Base-by-base conservation (phyloP, 2,329 filamentous ascomycete genomes). In the Alternaria metachromatica region DNA sequence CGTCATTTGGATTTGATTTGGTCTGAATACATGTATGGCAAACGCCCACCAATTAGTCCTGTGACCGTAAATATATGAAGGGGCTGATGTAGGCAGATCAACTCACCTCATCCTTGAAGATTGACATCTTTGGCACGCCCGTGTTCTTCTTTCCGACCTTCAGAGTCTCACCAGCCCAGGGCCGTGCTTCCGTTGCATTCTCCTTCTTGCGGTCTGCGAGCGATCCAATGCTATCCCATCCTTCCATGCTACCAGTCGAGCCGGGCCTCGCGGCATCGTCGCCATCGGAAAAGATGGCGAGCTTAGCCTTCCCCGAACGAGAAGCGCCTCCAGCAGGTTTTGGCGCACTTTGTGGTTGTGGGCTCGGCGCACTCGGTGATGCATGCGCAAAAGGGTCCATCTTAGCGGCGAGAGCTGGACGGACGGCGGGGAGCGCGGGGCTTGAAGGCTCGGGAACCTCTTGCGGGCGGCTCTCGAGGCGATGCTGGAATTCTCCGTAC, bases 81-180 rank as follows among this genome's bases (percentile, higher is more conserved):
- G 86, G 87, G 73, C 45, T 62, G 58, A 65, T 58, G 62, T 50
- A 64, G 64, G 69, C 61, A 43, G 62, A 41, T 66, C 43, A 78
- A 87, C 93, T 90, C 91, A 99, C 96, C 92, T 92, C 86, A 86
- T 99, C 96, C 85, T 92, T 95, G 85, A 97, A 99, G 49, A 99
- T 88, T 76, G 90, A 85, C 89, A 99, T 91, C 85, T 97, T 98
- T 58, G 90, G 86, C 58, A 86, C 87, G 30, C 86, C 88, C 46
- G 85, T 88, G 82, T 93, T 92, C 83, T 93, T 96, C 73, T 93
- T 95, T 45, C 92, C 93, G 3, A 89, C 92, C 80, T 95, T 93
- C 71, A 99, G 82, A 44, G 92, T 97, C 83, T 98, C 94, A 25
- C 96, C 96, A 11, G 86, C 91, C 96, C 94, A 97, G 20, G 95